Conservation (phyloP, 1,139 yeast genomes). For the Blastobotrys proliferans region DNA sequence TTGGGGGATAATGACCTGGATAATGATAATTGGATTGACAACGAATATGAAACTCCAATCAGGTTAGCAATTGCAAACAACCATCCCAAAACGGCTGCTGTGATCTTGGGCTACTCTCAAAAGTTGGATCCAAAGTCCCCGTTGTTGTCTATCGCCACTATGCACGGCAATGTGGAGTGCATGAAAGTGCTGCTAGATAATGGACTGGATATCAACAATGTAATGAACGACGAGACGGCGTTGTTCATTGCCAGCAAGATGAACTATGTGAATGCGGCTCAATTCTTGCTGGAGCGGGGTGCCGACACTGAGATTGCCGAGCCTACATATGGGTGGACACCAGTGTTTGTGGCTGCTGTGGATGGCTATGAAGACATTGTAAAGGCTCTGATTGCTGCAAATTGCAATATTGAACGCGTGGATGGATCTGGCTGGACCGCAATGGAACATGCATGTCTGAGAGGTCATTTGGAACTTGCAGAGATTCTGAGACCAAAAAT, state of each 20-base stretch:
- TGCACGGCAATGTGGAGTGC: slow-evolving; percentile 58
- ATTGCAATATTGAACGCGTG: slow-evolving; percentile 46
- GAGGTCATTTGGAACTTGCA: slow-evolving; percentile 80
- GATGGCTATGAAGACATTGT: slow-evolving; percentile 70
- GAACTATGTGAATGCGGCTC: slow-evolving; percentile 52
- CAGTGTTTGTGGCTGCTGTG: slow-evolving; percentile 84
- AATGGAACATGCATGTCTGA: slow-evolving; percentile 87
- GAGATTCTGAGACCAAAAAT: slow-evolving; percentile 50
- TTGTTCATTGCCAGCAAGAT: slow-evolving; percentile 73
- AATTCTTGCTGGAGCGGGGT: slow-evolving; percentile 48
- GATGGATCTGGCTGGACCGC: slow-evolving; percentile 97
- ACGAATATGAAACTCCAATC: slow-evolving; percentile 75
- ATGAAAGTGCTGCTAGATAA: slow-evolving; percentile 52
- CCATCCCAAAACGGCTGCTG: slow-evolving; percentile 73
- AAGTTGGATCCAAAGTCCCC: slow-evolving; percentile 47
- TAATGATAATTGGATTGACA: slow-evolving; percentile 72
- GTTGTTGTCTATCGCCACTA: slow-evolving; percentile 57
- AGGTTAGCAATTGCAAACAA: slow-evolving; percentile 80
- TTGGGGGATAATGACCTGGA: slow-evolving; percentile 42
- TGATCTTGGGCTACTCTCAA: slow-evolving; percentile 40
- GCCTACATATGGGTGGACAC: slow-evolving; percentile 87
- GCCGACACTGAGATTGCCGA: slow-evolving; percentile 81
- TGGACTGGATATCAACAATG: slow-evolving; percentile 61
- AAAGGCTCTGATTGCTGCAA: slow-evolving; percentile 48
- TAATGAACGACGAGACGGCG: slow-evolving; percentile 72